Base-by-base conservation (phyloP, 1,284 basidiomycete species). In the Coniophora puteana region DNA sequence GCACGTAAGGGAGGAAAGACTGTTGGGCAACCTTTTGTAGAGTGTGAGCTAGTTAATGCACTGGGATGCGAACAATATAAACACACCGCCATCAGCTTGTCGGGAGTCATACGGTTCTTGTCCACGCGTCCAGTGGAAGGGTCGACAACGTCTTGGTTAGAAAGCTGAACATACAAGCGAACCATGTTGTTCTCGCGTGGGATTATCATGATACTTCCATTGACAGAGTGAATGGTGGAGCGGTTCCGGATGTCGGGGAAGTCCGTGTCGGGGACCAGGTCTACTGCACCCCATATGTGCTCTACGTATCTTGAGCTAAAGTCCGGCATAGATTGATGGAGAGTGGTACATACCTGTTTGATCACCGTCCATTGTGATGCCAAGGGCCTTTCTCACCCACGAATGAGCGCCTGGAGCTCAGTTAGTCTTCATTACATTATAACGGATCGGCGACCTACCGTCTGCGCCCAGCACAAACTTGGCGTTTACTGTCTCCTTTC, bases 231-330 rank as follows among this genome's bases (percentile, higher is more conserved):
- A 20, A 79, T 65, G 2, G 52, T 82, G 34, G 71, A 72, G 46
- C 70, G 70, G 49, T 80, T 84, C 22, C 90, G 80, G 47, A 89
- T 82, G 59, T 93, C 89, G 0, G 91, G 89, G 55, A 92, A 88
- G 57, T 90, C 69, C 10, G 86, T 88, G 16, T 78, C 71, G 1
- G 82, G 82, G 16, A 78, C 52, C 44, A 82, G 69, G 60, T 90
- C 86, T 18, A 89, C 63, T 7, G 89, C 87, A 17, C 88, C 88
- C 88, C 87, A 91, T 20, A 88, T 73, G 46, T 76, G 83, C 44
- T 89, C 80, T 66, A 43, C 22, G 24, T 22, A 12, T 13, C 6
- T 10, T 10, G 10, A 27, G 14, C 10, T 27, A 10, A 27, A 27
- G 26, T 27, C 14, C 14, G 10, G 14, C 26, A 27, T 10, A 10